Conservation (phyloP, 208 protist genomes). For the Leishmania major region DNA sequence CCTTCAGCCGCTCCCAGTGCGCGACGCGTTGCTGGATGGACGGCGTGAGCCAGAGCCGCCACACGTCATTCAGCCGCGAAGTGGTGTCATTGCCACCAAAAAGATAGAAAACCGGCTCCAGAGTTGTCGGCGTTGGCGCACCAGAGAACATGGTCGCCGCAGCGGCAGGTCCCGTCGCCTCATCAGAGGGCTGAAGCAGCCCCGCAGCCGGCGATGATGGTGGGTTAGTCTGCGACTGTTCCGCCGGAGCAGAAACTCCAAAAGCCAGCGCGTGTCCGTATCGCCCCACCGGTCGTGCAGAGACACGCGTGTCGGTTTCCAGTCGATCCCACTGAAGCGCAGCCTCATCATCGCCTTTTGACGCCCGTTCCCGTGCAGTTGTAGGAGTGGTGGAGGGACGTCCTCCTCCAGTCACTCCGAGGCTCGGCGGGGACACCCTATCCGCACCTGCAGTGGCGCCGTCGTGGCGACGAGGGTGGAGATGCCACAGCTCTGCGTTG, state of each 20-base stretch:
- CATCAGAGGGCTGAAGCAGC: background rate
- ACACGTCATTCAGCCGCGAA: slow-evolving; percentile 57
- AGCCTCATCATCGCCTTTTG: background rate
- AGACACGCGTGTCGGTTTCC: slow-evolving; percentile 1
- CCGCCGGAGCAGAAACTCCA: background rate
- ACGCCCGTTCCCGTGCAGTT: background rate
- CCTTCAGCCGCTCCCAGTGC: slow-evolving; percentile 13
- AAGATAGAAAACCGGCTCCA: slow-evolving; percentile 47
- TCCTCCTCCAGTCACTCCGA: background rate
- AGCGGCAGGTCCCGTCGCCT: background rate
- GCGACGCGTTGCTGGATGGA: slow-evolving; percentile 34
- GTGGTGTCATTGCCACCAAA: slow-evolving; percentile 68
- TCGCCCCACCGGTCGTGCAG: slow-evolving; percentile 6
- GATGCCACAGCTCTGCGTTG: slow-evolving; percentile 15
- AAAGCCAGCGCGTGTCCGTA: slow-evolving; percentile 9
- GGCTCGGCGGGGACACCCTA: background rate
- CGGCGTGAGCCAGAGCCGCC: slow-evolving; percentile 40
- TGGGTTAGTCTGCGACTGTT: background rate
- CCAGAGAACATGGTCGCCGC: background rate
- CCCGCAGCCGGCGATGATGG: background rate
- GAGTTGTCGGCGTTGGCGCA: background rate
- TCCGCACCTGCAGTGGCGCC: background rate
- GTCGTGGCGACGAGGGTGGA: background rate
- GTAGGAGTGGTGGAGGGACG: background rate
- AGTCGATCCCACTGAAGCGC: slow-evolving; percentile 5